Percentiles rank a stretch among this genome's conserved stretches.
These are phyloP conservation scores for Perilla frutescens DNA, from an alignment of 257 asterid species.

Conservation along the genomic window DNA sequence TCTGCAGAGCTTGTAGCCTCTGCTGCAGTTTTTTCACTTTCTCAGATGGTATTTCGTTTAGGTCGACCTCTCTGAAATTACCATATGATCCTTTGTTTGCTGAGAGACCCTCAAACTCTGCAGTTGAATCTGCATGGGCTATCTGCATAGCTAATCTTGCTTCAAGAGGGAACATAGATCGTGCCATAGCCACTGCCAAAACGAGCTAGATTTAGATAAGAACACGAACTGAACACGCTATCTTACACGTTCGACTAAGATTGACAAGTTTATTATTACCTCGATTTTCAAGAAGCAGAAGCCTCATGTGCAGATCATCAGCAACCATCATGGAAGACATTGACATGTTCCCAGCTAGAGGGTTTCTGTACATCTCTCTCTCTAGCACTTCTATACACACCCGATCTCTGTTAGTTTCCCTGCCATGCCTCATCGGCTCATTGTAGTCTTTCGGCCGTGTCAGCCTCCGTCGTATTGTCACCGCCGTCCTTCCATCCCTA, in stretches of 20 bases:
- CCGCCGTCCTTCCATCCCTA: constrained; percentile 56
- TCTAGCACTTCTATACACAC: constrained; percentile 69
- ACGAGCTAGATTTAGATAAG: not conserved
- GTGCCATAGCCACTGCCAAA: constrained; percentile 76
- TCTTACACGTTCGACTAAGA: no score
- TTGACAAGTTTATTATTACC: constrained; percentile 31
- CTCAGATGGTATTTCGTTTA: constrained; percentile 63
- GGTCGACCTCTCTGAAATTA: constrained; percentile 1
- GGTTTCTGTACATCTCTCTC: constrained; percentile 66
- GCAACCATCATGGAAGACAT: constrained; percentile 52
- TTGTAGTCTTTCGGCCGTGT: constrained; percentile 70
- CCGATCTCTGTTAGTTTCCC: constrained; percentile 60
- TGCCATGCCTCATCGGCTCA: constrained; percentile 52
- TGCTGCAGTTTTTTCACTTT: constrained; percentile 63
- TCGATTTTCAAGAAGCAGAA: constrained; percentile 72
- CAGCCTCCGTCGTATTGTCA: constrained; percentile 59
- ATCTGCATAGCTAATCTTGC: constrained; percentile 77
- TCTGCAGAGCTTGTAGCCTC: constrained; percentile 64
- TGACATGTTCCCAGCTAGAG: constrained; percentile 54
- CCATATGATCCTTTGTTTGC: constrained; percentile 42
- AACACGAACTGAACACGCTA: no score
- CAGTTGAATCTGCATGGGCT: constrained; percentile 68
- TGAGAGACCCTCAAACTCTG: constrained; percentile 59
- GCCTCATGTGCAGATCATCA: constrained; percentile 71
- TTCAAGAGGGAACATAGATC: constrained; percentile 65